Conservation (phyloP, 2,329 filamentous ascomycete genomes). For the Sporothrix humicola region DNA sequence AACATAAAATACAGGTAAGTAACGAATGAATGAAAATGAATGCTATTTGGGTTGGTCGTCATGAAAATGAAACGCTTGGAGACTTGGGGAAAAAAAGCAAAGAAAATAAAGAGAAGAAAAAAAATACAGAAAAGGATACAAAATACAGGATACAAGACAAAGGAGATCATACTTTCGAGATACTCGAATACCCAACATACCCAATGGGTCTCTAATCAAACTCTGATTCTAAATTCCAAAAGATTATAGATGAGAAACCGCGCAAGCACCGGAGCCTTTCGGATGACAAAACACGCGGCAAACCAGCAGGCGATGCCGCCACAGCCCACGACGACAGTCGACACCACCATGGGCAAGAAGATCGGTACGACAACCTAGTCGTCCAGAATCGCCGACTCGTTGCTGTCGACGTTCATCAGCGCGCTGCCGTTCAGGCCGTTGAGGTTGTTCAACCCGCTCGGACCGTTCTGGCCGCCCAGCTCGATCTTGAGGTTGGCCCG, state of each 20-base stretch:
- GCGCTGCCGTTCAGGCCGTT: slow-evolving; percentile 10
- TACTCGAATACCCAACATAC: too few relatives aligned
- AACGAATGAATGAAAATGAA: too few relatives aligned
- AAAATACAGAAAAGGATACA: not conserved
- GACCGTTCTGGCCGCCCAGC: not conserved
- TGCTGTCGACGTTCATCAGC: slow-evolving; percentile 17
- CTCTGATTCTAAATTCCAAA: not conserved
- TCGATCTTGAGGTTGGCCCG: slow-evolving; percentile 55
- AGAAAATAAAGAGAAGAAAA: not conserved
- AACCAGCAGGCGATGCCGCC: not conserved
- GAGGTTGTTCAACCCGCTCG: not conserved
- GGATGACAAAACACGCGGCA: not conserved
- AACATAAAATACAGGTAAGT: not conserved
- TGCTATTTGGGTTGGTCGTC: slow-evolving; percentile 5
- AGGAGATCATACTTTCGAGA: not conserved
- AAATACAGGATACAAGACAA: slow-evolving; percentile 16
- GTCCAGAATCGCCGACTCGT: slow-evolving; percentile 28
- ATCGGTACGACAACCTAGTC: not conserved
- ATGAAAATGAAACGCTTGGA: slow-evolving; percentile 8
- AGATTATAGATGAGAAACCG: not conserved
- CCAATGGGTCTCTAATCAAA: too few relatives aligned
- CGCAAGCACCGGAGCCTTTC: not conserved
- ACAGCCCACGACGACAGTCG: not conserved
- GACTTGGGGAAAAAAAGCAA: too few relatives aligned
- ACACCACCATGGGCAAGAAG: not conserved